Percentiles rank a stretch among this genome's conserved stretches.
Evolutionary conservation across 495 filamentous ascomycete genomes (phyloP).

Genomic region (Penicillium herquei): DNA sequence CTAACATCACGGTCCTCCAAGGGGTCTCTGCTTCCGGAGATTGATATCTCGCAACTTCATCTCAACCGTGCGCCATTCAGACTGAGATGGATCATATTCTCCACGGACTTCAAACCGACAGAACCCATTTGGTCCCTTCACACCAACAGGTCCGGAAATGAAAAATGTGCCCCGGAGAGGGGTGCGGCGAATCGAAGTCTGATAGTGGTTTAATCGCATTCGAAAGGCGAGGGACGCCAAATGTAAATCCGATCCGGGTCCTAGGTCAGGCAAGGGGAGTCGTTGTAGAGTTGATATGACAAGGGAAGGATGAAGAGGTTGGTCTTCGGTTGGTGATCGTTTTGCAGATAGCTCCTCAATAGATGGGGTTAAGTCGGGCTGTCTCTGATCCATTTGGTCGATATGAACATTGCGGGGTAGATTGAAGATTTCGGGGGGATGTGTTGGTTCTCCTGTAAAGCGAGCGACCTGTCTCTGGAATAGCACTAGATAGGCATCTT

Average conservation of each 20-base stretch:
- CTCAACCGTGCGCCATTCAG: slow-evolving; percentile 35
- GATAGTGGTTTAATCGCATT: slow-evolving; percentile 43
- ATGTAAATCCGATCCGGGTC: slow-evolving; percentile 37
- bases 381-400: slow-evolving; percentile 5
- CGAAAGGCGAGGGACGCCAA: slow-evolving; percentile 54
- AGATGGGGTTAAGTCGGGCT: slow-evolving; percentile 23
- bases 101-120: slow-evolving; percentile 57
- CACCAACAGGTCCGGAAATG: slow-evolving; percentile 63
- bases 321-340: slow-evolving; percentile 11
- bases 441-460: slow-evolving; percentile 19
- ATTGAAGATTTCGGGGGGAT: slow-evolving; percentile 14
- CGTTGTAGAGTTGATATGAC: slow-evolving; percentile 36
- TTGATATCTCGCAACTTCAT: slow-evolving; percentile 36
- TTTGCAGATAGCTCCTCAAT: slow-evolving; percentile 14
- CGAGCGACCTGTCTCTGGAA: slow-evolving; percentile 31
- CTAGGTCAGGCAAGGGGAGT: slow-evolving; percentile 37
- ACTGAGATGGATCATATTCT: slow-evolving; percentile 57
- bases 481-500: slow-evolving; percentile 35
- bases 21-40: slow-evolving; percentile 26
- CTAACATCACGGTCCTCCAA: slow-evolving; percentile 16
- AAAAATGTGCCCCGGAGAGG: slow-evolving; percentile 64
- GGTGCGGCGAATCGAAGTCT: slow-evolving; percentile 20
- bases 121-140: slow-evolving; percentile 56
- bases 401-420: slow-evolving; percentile 3
- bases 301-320: slow-evolving; percentile 30